A percentile compares a stretch with the other conserved stretches of the same genome.
Evolutionary conservation across 2,329 filamentous ascomycete genomes (phyloP).

Genomic region (Aspergillus tamarii): DNA sequence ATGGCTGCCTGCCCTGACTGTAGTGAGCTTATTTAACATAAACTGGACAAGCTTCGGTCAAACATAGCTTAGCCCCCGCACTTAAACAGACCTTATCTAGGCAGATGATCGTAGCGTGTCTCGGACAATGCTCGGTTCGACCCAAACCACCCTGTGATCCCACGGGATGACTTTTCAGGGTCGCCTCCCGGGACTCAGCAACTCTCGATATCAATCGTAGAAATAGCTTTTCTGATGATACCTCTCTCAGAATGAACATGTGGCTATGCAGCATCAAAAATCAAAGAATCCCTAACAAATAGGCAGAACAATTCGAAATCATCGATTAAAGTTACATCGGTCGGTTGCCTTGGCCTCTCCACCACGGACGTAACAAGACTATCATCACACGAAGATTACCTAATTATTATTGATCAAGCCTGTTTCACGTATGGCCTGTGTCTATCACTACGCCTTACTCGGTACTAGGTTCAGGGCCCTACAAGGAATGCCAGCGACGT

Average conservation of each 20-base stretch:
- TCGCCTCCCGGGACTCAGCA: not conserved
- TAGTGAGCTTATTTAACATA: not conserved
- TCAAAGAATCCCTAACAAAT: not conserved
- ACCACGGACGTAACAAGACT: not conserved
- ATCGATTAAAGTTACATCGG: not conserved
- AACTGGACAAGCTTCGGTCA: not conserved
- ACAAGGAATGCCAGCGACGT: not conserved
- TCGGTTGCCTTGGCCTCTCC: not conserved
- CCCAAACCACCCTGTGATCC: not conserved
- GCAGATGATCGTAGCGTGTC: not conserved
- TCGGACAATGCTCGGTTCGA: not conserved
- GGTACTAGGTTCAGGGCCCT: not conserved
- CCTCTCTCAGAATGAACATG: not conserved
- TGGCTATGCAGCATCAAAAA: not conserved
- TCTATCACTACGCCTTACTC: not conserved
- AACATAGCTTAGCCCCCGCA: not conserved
- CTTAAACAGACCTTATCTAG: not conserved
- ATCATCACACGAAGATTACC: not conserved
- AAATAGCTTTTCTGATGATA: not conserved
- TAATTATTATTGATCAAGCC: not conserved
- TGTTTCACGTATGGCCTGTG: not conserved
- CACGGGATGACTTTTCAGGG: not conserved
- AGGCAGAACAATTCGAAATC: not conserved
- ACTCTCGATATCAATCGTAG: not conserved
- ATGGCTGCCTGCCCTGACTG: not conserved